A percentile compares a stretch with the other conserved stretches of the same genome.
Evolutionary conservation across 345 rosid species (phyloP).

Genomic region (Mallotus nudiflorus): DNA sequence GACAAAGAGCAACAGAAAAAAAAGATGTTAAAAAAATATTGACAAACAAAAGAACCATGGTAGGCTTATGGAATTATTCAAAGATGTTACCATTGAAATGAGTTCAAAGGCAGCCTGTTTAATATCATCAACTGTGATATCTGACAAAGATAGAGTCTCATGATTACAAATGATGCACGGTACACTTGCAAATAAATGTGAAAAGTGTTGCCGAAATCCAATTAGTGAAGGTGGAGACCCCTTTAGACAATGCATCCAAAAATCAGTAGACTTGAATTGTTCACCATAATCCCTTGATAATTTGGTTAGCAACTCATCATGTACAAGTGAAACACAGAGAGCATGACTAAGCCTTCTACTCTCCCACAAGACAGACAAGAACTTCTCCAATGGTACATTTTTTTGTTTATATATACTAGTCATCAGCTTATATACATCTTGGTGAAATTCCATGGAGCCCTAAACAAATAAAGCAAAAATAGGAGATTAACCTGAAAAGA

Average conservation of each 20-base stretch:
- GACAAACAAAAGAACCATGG: not conserved
- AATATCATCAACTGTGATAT: slow-evolving; percentile 48
- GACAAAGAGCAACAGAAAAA: slow-evolving; percentile 26
- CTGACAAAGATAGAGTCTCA: slow-evolving; percentile 33
- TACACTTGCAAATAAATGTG: slow-evolving; percentile 33
- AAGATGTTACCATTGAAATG: slow-evolving; percentile 59
- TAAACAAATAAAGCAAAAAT: slow-evolving; percentile 29
- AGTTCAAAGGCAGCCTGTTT: slow-evolving; percentile 61
- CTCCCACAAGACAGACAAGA: slow-evolving; percentile 66
- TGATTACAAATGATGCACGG: slow-evolving; percentile 25
- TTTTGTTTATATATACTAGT: slow-evolving; percentile 50
- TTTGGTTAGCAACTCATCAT: slow-evolving; percentile 48
- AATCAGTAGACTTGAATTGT: slow-evolving; percentile 44
- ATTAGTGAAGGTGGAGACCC: slow-evolving; percentile 52
- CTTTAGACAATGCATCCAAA: slow-evolving; percentile 68
- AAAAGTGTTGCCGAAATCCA: slow-evolving; percentile 65
- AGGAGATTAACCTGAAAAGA: slow-evolving; percentile 5
- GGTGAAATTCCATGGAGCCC: slow-evolving; percentile 60
- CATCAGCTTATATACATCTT: slow-evolving; percentile 51
- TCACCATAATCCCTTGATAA: slow-evolving; percentile 55
- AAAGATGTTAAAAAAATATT: slow-evolving; percentile 13
- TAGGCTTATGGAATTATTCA: slow-evolving; percentile 24
- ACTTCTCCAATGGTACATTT: slow-evolving; percentile 52
- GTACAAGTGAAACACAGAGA: slow-evolving; percentile 73
- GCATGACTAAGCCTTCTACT: slow-evolving; percentile 84